These are phyloP conservation scores for Globisporangium sylvaticum DNA, from an alignment of 352 stramenopile species.

Conservation along the genomic window DNA sequence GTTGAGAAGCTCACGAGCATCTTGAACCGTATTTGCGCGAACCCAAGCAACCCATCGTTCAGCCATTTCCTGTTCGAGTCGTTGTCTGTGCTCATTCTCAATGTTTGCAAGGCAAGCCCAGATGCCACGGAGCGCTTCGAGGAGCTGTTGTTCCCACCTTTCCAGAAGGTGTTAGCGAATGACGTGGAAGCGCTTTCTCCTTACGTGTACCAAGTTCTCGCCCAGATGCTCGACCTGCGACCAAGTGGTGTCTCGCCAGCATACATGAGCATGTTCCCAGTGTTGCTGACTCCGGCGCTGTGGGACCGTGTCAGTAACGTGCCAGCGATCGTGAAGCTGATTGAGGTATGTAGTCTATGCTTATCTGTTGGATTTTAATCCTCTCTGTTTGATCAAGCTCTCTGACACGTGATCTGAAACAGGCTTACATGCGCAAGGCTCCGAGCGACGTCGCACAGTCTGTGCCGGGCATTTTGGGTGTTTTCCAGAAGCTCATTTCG, in stretches of 20 bases:
- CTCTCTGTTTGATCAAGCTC: neutral
- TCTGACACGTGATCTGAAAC: neutral
- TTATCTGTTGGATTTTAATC: neutral
- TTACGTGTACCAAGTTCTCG: constrained; percentile 99
- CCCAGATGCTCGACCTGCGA: constrained; percentile 96
- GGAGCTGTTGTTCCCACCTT: constrained; percentile 94
- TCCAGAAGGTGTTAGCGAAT: constrained; percentile 96
- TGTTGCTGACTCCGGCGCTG: constrained; percentile 90
- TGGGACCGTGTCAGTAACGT: constrained; percentile 98
- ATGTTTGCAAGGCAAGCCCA: constrained; percentile 88
- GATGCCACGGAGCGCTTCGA: constrained; percentile 90
- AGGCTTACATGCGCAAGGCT: constrained; percentile 95
- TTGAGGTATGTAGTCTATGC: constrained; percentile 58
- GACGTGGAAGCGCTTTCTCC: constrained; percentile 93
- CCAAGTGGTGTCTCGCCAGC: constrained; percentile 83
- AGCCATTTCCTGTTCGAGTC: constrained; percentile 99
- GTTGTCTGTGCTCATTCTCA: constrained; percentile 93
- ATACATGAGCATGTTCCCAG: constrained; percentile 94
- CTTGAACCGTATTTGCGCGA: constrained; percentile 93
- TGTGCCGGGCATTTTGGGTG: constrained; percentile 88
- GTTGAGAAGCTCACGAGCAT: constrained; percentile 93
- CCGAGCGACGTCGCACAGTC: constrained; percentile 83
- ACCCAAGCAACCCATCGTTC: constrained; percentile 98
- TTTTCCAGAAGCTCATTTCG: constrained; percentile 98
- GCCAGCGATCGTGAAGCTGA: constrained; percentile 93